Base-by-base conservation (phyloP, 2,329 filamentous ascomycete species). In the Trichoderma lentiforme region DNA sequence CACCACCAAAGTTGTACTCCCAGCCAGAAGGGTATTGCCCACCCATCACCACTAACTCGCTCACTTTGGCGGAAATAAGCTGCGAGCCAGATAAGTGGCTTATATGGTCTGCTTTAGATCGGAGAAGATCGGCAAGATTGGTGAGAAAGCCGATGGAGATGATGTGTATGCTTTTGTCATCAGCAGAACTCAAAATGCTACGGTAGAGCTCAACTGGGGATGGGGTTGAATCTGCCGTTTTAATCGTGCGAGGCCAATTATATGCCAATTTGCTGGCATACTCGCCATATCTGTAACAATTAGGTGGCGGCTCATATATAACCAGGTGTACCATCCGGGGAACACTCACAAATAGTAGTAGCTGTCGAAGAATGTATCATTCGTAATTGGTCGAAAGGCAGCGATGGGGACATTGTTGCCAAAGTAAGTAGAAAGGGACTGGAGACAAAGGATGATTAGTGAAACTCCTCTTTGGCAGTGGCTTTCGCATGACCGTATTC, bases 1-100 rank as follows among this genome's bases (percentile, higher is more conserved):
- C n/a, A 14, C 65, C 65, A 12, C 65, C 65, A 32, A 69, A 69
- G 3, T 69, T 69, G n/a, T 62, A 70, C 28, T 70, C 67, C 67
- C 67, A 70, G 7, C 67, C 67, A 18, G 57, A 62, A 5, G 67
- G 67, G 32, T 70, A 70, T 15, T 70, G 28, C 2, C 57, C 67
- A 14, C 67, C 57, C 67, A 70, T 70, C 14, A 70, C 36, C 4
- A 62, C 14, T 1, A 70, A 6, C 18, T 62, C 56, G 57, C 67
- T 39, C 6, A 70, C 56, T n/a, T 70, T 70, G 11, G 28, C 15
- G 3, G 36, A 36, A 6, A 34, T 28, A 12, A 61, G 67, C 18
- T 70, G n/a, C 15, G 6, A n/a, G 57, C 57, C 67, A 3, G 67
- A 70, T 36, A 61, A 28, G 12, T 32, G 53, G 15, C 56, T 69